Base-by-base conservation (phyloP, 495 filamentous ascomycete species). In the Amorphotheca resinae region DNA sequence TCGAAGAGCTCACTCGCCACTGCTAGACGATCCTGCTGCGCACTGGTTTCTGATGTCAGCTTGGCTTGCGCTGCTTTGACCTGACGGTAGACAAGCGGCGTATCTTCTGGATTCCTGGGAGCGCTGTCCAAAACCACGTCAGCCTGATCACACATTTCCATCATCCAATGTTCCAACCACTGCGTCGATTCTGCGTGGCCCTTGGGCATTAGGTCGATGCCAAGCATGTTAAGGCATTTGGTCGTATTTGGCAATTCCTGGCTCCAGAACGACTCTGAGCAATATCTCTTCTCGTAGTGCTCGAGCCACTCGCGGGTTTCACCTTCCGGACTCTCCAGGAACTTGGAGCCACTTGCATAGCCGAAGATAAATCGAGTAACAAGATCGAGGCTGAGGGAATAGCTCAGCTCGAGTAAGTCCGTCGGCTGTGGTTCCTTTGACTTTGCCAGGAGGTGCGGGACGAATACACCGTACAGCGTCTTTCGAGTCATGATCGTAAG, bases 1-100 rank as follows among this genome's bases (percentile, higher is more conserved):
- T 88, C 84, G n/a, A 84, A 67, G 42, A 83, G 59, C 59, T 87
- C 82, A 6, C 71, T 77, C 0, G 79, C 77, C 31, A 28, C 40
- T 8, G 43, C 26, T 21, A 44, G 40, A 1, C 39, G 35, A 15
- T 40, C 42, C 15, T 44, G 16, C 4, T 40, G 20, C 9, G 46
- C 44, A 8, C 40, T 14, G n/a, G n/a, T n/a, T n/a, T n/a, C n/a
- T n/a, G n/a, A n/a, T n/a, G n/a, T n/a, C n/a, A n/a, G n/a, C n/a
- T n/a, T n/a, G n/a, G n/a, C n/a, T n/a, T n/a, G n/a, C n/a, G n/a
- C n/a, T 9, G 4, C 22, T 33, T 40, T 39, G 22, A 33, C 38
- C 31, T 20, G 31, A 28, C 25, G 5, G 18, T 49, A 49, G 23
- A 44, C 40, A 23, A 49, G 31, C 1, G 41, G 41, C n/a, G n/a